These are phyloP conservation scores for Sporisorium reilianum DNA, from an alignment of 1,284 basidiomycete species.

Conservation along the genomic window DNA sequence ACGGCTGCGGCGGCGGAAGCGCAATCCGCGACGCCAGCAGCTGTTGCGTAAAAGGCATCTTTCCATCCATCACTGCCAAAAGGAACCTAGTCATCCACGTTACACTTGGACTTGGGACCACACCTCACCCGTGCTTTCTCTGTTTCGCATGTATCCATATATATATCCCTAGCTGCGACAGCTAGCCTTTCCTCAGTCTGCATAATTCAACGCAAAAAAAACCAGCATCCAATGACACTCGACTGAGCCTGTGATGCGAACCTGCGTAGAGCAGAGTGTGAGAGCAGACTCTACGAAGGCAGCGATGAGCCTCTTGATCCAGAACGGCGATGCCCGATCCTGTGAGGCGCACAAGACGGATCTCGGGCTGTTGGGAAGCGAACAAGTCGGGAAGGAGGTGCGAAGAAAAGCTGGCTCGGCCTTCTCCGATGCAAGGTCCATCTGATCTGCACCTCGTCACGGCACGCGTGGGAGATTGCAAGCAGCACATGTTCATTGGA, in stretches of 20 bases:
- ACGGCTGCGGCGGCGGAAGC: slow-evolving; percentile 8
- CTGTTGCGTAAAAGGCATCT: background rate
- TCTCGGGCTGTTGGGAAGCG: background rate
- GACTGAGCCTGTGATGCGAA: background rate
- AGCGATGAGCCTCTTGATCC: background rate
- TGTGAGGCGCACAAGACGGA: background rate
- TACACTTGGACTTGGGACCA: background rate
- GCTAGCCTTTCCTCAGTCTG: background rate
- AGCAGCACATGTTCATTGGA: background rate
- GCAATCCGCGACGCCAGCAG: slow-evolving; percentile 5
- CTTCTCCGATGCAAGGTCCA: slow-evolving; percentile 9
- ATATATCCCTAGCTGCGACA: slow-evolving; percentile 20
- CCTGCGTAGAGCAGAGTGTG: too few species aligned
- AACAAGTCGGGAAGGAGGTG: background rate
- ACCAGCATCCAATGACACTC: slow-evolving; percentile 7
- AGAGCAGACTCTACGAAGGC: background rate
- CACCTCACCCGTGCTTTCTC: background rate
- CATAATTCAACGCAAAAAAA: slow-evolving; percentile 2
- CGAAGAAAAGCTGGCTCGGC: slow-evolving; percentile 7
- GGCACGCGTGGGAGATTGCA: background rate
- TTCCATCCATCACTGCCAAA: slow-evolving; percentile 1
- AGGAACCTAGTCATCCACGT: slow-evolving; percentile 4
- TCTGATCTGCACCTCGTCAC: background rate
- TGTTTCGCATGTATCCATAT: slow-evolving; percentile 37
- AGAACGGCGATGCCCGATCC: background rate